Conservation (phyloP, 305 asterid species). For the Fraxinus xanthoxyloides region DNA sequence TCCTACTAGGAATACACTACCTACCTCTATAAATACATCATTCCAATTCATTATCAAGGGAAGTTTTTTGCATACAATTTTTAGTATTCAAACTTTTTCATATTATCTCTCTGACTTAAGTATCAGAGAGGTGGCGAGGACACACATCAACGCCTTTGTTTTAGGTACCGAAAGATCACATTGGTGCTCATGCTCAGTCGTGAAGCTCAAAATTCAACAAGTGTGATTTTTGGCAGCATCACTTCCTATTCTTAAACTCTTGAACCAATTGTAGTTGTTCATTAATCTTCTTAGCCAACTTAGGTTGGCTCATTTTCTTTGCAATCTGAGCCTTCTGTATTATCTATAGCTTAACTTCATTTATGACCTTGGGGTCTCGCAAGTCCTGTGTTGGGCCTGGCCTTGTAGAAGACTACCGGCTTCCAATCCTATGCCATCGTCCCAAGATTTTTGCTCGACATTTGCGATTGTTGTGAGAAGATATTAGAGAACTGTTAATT, state of each 20-base stretch:
- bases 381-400: constrained; percentile 25
- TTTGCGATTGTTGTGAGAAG: neutral
- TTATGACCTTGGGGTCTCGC: constrained; percentile 31
- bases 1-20: too few species aligned
- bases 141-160: too few species aligned
- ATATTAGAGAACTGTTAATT: neutral
- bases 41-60: too few species aligned
- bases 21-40: too few species aligned
- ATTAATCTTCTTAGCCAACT: constrained; percentile 32
- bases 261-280: constrained; percentile 37
- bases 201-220: too few species aligned
- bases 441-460: constrained; percentile 25
- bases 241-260: constrained; percentile 43
- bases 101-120: too few species aligned
- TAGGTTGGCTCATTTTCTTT: constrained; percentile 43
- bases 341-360: constrained; percentile 28
- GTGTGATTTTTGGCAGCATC: too few species aligned
- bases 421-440: constrained; percentile 26
- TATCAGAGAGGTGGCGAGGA: too few species aligned
- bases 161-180: too few species aligned
- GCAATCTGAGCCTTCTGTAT: constrained; percentile 45
- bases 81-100: too few species aligned
- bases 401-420: constrained; percentile 37
- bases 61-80: too few species aligned
- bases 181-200: too few species aligned